Evolutionary conservation across 352 stramenopile genomes (phyloP), one percentile per base, ranked within the genome.

Genomic region (Pythium phragmitis): DNA sequence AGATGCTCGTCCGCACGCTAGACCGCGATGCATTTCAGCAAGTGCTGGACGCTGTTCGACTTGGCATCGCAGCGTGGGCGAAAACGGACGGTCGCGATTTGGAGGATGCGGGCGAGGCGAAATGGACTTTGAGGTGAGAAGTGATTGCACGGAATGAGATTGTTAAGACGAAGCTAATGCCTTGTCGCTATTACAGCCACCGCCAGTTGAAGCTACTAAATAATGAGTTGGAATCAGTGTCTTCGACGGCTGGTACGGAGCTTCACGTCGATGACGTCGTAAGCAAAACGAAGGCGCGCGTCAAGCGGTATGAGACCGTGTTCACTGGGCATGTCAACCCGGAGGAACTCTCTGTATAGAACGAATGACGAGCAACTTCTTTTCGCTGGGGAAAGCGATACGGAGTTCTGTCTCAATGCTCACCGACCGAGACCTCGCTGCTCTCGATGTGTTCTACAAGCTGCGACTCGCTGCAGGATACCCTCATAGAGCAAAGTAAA

Each of bases 21-120:
- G 57, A 70, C 21, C 56, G 63, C 23, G 63, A 70, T 47, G 57
- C 63, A 5, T 70, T 65, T n/a, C 56, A 70, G 39, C 63, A 70
- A 45, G 12, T 65, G 12, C 16, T 62, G 8, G 63, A 70, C 7
- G 63, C 39, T 30, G 19, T 58, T 3, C 49, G 41, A n/a, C 19
- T 52, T 16, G 45, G 51, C 16, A 9, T 43, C 7, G n/a, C 19
- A 1, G 37, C 55, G 1, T 64, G 55, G 55, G 26, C 57, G 28
- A 33, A 7, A 2, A 41, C 60, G 26, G n/a, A 54, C 1, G 16
- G 21, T 2, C n/a, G 19, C 7, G 26, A 45, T 8, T 11, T 53
- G 0, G 13, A n/a, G 7, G 7, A 30, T n/a, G 9, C 16, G 16
- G 43, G 11, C 8, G 34, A 55, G 28, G 30, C 17, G 7, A 39